Evolutionary conservation across 1,284 basidiomycete genomes (phyloP).

Genomic region (Puccinia horiana): DNA sequence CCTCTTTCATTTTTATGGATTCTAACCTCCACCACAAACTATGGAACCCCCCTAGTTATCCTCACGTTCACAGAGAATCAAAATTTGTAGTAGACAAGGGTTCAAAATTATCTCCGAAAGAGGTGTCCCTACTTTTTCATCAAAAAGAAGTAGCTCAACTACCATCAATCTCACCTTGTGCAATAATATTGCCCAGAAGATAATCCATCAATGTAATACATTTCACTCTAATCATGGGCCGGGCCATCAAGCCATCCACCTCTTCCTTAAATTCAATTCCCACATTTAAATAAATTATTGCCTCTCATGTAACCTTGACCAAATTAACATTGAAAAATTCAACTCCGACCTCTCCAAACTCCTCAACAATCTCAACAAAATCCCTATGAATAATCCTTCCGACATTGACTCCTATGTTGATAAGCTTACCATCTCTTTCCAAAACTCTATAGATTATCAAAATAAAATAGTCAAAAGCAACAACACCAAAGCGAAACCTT

Average conservation of each 20-base stretch:
- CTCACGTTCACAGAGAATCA: neutral
- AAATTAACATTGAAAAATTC: neutral
- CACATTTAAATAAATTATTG: neutral
- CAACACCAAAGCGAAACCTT: too few species aligned
- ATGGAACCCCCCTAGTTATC: neutral
- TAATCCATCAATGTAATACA: neutral
- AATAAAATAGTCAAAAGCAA: neutral
- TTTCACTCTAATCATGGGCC: neutral
- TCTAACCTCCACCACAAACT: constrained; percentile 1
- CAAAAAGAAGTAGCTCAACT: neutral
- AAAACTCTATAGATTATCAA: constrained; percentile 1
- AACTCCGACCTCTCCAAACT: too few species aligned
- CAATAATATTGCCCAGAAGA: neutral
- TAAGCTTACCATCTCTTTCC: neutral
- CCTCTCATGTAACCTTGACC: neutral
- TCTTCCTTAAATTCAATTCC: neutral
- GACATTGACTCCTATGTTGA: neutral
- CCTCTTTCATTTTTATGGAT: neutral
- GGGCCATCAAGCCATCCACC: neutral
- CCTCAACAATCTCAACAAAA: too few species aligned
- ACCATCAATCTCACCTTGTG: neutral
- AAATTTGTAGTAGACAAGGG: neutral
- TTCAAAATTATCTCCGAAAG: constrained; percentile 22
- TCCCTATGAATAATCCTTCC: too few species aligned
- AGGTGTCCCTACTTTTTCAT: neutral